Base-by-base conservation (phyloP, 75 land plant species). In the Pinus tabuliformis region DNA sequence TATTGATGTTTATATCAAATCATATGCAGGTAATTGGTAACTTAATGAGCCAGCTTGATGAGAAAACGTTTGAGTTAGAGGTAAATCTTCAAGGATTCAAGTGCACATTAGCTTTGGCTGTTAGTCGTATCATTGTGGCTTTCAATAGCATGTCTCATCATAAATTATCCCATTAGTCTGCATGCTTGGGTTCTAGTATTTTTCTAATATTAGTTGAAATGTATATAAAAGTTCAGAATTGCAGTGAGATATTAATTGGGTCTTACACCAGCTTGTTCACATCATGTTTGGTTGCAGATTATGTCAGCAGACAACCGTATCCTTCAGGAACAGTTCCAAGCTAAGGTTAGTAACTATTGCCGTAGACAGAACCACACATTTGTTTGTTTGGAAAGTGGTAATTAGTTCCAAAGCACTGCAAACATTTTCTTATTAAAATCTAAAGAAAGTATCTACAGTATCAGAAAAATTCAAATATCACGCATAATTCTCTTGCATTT, bases 31-130 rank as follows among this genome's bases (percentile, higher is more conserved):
- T 86, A 18, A 89, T 94, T n/a, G 81, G 79, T 59, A 89, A 77
- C 82, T 81, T 96, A 75, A 92, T 82, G 84, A 77, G 83, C 30
- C 92, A 97, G 36, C 86, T 96, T 72, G 92, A 87, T 87, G 99
- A 97, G 82, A 92, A 94, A 78, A 77, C 82, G 36, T 97, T 95
- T 84, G 99, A 97, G 56, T 85, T 97, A 30, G 99, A 97, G 98
- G 99, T 92, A 63, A 70, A 81, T 68, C 13, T 42, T 33, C 6
- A 73, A 30, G 36, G 4, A 28, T 70, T 76, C 75, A 61, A 18
- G 15, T 11, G 11, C 49, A 65, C 77, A 76, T 26, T 22, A 62
- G 36, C 22, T 26, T 60, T 54, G 9, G 2, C 33, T 75, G 65
- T 33, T 18, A 9, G 16, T 9, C 33, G 16, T 76, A 36, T 11